Base-by-base conservation (phyloP, 768 basidiomycete species). In the Myochromella boudieri region DNA sequence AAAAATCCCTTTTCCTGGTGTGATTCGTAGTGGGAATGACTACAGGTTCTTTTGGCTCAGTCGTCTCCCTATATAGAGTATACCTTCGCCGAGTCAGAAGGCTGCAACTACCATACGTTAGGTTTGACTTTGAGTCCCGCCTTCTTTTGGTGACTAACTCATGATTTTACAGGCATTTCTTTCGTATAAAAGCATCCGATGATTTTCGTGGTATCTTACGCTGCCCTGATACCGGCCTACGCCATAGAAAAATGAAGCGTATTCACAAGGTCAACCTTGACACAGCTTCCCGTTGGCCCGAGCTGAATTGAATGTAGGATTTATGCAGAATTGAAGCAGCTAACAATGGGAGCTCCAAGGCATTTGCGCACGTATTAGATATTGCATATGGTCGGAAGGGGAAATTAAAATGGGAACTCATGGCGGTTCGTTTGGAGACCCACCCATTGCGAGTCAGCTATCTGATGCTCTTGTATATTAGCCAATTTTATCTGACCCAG, bases 301-400 rank as follows among this genome's bases (percentile, higher is more conserved):
- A 27, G 11, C 18, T 41, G 37, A 25, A 37, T 4, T 34, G 39
- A 32, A 34, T 28, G 6, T 53, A 91, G 88, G 78, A 75, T 40
- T 59, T 83, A 52, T 68, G 66, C 38, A 75, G 64, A 46, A 61
- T 91, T 14, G 64, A 71, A 56, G 68, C 63, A 36, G 86, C 86
- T 8, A 85, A 81, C 55, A 51, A 56, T 3, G 78, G 82, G 3
- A 58, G 74, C 28, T 53, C 55, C 37, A 60, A 68, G 45, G 77
- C 81, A 25, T 84, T 87, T 55, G 67, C 69, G 22, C 72, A 75
- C 52, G 57, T 90, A 22, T 68, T 92, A 14, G 77, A 84, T 53
- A 56, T 82, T 22, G 89, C 89, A 21, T 92, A 90, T 63, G 89
- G 88, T 24, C 74, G 89, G 48, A 80, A 78, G 54, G 89, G 89